Base-by-base conservation (phyloP, 1,139 yeast species). In the Geotrichum klebahnii region DNA sequence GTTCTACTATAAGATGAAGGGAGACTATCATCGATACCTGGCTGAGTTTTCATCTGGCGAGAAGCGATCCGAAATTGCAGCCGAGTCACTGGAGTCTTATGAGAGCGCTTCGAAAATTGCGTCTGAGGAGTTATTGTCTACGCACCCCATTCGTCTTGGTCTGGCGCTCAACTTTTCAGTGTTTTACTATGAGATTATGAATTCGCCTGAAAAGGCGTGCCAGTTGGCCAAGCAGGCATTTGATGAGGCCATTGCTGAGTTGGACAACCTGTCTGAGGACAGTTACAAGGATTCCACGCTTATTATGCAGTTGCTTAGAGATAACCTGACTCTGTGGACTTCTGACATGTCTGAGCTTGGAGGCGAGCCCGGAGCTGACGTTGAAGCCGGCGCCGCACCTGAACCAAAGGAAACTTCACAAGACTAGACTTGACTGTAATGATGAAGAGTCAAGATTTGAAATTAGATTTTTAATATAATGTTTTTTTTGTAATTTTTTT, bases 191-290 rank as follows among this genome's bases (percentile, higher is more conserved):
- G 98, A 92, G 78, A 92, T 92, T 67, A 86, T 90, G 72, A 89
- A 90, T 75, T 86, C 97, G 58, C 98, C 98, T 65, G 97, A 92
- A 72, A 88, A 96, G 74, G 98, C 98, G 62, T 92, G 98, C 74
- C 97, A 92, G 72, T 81, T 92, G 72, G 98, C 98, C 65, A 92
- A 92, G 74, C 98, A 92, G 77, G 98, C 98, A 48, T 92, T 92
- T 65, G 98, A 92, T 71, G 98, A 92, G 70, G 98, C 98, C 60
- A 95, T 92, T 69, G 96, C 97, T 61, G 97, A 92, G 77, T 83
- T 92, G 70, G 98, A 92, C 75, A 90, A 97, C 60, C 80, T 92
- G 66, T 86, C 96, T 45, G 98, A 92, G 77, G 98, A 92, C 77
- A 86, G 96, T 61, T 92, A 92, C 82, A 87, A 92, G 74, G 98